phyloP scores from a whole-genome alignment of 768 basidiomycete genomes.

The Agrocybe pediades region DNA sequence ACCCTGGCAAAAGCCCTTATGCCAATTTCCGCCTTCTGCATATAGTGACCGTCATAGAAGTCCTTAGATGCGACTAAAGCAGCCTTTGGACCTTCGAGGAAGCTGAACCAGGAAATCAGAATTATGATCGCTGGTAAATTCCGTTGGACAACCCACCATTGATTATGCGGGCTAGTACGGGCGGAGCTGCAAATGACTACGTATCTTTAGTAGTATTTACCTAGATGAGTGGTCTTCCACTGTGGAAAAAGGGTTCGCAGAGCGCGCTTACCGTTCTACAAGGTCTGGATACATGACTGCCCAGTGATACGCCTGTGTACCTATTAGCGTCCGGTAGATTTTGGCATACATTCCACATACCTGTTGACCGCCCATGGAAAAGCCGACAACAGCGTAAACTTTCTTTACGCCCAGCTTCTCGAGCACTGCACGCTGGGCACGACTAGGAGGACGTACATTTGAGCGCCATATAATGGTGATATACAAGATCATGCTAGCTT shows the following conservation, averaged over 20 bases:
- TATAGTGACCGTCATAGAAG: conserved; percentile 57
- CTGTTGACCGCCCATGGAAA: conserved; percentile 65
- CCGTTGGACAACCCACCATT: conserved; percentile 28
- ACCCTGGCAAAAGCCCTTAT: conserved; percentile 57
- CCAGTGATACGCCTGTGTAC: conserved; percentile 54
- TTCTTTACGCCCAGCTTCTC: conserved; percentile 48
- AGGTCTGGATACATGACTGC: conserved; percentile 55
- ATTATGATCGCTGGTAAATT: background rate
- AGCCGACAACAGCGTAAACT: conserved; percentile 51
- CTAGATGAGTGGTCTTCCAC: too few species aligned
- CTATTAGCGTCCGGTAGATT: background rate
- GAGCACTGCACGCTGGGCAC: conserved; percentile 55
- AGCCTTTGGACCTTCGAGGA: conserved; percentile 60
- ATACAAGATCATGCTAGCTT: conserved; percentile 2
- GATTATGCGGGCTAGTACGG: conserved; percentile 55
- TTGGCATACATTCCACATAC: background rate
- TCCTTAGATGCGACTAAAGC: conserved; percentile 56
- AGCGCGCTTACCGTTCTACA: conserved; percentile 43
- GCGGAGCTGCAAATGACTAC: conserved; percentile 55
- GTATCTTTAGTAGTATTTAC: conserved; percentile 34
- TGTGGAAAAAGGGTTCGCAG: background rate
- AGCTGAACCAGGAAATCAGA: conserved; percentile 31
- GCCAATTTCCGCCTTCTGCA: conserved; percentile 43
- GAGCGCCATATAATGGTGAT: background rate
- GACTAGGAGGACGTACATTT: conserved; percentile 29